These are phyloP conservation scores for Rickenella mellea DNA, from an alignment of 768 basidiomycete species.

Conservation along the genomic window DNA sequence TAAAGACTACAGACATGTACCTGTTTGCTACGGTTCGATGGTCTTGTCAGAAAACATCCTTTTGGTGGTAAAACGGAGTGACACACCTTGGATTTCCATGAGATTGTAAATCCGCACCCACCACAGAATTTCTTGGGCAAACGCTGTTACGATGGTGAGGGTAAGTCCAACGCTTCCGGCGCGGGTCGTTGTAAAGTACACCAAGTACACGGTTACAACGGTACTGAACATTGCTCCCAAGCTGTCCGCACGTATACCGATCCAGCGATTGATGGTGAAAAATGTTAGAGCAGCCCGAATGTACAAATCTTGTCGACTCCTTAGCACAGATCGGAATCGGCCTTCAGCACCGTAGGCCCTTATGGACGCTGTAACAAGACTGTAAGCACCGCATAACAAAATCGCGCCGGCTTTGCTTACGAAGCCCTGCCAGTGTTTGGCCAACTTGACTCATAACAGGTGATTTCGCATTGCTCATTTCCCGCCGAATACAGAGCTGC, in stretches of 20 bases:
- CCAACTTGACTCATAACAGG: conserved; percentile 18
- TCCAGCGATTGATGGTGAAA: conserved; percentile 18
- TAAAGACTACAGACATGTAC: background rate
- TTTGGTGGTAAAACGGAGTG: background rate
- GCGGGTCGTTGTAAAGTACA: background rate
- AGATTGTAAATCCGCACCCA: conserved; percentile 12
- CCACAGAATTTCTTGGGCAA: conserved; percentile 6
- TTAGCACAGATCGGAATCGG: conserved; percentile 15
- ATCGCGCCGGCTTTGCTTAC: conserved; percentile 10
- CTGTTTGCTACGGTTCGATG: conserved; percentile 6
- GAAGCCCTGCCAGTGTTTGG: conserved; percentile 48
- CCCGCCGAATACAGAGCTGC: conserved; percentile 26
- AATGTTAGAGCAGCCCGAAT: conserved; percentile 11
- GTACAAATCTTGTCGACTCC: conserved; percentile 23
- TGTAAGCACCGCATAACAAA: background rate
- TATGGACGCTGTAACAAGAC: conserved; percentile 20
- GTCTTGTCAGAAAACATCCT: background rate
- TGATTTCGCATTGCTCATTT: conserved; percentile 16
- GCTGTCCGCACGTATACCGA: conserved; percentile 24
- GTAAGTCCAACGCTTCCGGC: conserved; percentile 8
- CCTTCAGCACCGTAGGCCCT: conserved; percentile 27
- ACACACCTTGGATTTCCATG: conserved; percentile 8
- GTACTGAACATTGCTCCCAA: conserved; percentile 29
- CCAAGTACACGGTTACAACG: conserved; percentile 2
- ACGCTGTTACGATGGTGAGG: conserved; percentile 4